phyloP scores from a whole-genome alignment of 306 rosid species.

The Biancaea sappan region DNA sequence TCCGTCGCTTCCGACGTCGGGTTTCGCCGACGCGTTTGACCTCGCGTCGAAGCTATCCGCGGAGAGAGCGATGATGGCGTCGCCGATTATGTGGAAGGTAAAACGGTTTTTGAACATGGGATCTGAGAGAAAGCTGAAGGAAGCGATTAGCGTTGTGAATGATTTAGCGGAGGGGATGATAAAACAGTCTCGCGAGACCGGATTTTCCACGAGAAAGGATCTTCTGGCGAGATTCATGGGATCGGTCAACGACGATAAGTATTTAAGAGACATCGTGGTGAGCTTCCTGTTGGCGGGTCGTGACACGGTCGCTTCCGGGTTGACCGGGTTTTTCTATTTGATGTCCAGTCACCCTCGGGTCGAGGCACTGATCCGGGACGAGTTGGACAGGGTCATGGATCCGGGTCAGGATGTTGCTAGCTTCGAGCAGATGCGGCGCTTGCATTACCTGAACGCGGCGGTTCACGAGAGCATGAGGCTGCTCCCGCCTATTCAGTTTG shows the following conservation, averaged over 20 bases:
- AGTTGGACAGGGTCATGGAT: slow-evolving; percentile 53
- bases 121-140: slow-evolving; percentile 61
- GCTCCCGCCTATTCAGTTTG: slow-evolving; percentile 84
- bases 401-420: slow-evolving; percentile 30
- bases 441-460: slow-evolving; percentile 76
- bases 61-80: slow-evolving; percentile 60
- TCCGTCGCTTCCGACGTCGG: slow-evolving; percentile 45
- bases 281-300: slow-evolving; percentile 87
- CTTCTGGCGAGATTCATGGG: slow-evolving; percentile 83
- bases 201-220: slow-evolving; percentile 40
- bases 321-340: slow-evolving; percentile 66
- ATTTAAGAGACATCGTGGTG: slow-evolving; percentile 73
- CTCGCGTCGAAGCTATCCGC: slow-evolving; percentile 68
- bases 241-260: slow-evolving; percentile 56
- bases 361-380: slow-evolving; percentile 49
- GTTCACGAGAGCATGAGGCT: slow-evolving; percentile 79
- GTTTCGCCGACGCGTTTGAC: slow-evolving; percentile 62
- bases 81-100: slow-evolving; percentile 62
- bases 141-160: slow-evolving; percentile 51
- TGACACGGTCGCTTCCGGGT: slow-evolving; percentile 69
- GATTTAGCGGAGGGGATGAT: slow-evolving; percentile 52
- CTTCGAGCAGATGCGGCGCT: slow-evolving; percentile 48
- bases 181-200: slow-evolving; percentile 40
- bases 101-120: slow-evolving; percentile 61
- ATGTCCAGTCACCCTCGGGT: slow-evolving; percentile 57